These are phyloP conservation scores for Osmanthus fragrans DNA, from an alignment of 257 asterid genomes.

Conservation along the genomic window DNA sequence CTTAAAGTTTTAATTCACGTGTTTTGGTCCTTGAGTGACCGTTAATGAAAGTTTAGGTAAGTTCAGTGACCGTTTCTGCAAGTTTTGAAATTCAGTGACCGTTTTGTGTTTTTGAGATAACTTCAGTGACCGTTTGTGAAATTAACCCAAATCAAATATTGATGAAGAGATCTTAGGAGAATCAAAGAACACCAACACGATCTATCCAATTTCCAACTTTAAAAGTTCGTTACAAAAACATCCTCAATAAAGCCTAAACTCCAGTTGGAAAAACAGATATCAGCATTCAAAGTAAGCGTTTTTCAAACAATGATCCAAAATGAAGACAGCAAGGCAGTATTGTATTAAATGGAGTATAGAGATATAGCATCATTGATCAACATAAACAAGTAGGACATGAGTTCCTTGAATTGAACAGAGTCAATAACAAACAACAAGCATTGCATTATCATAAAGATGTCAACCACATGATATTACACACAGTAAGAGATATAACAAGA, in stretches of 20 bases:
- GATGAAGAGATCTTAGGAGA: neutral
- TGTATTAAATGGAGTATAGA: neutral
- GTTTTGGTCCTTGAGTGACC: too few species aligned
- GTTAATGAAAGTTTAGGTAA: too few species aligned
- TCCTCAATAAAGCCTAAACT: neutral
- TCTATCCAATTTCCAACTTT: too few species aligned
- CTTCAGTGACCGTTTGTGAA: too few species aligned
- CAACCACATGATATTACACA: constrained; percentile 32
- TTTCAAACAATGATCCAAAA: neutral
- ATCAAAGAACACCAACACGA: neutral
- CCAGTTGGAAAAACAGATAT: neutral
- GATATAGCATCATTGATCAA: neutral
- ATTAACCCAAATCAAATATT: neutral
- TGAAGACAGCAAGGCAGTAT: neutral
- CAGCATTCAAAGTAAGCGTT: neutral
- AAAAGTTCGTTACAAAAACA: neutral
- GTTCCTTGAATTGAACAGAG: neutral
- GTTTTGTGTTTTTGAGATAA: too few species aligned
- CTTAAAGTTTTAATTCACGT: too few species aligned
- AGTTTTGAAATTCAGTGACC: too few species aligned
- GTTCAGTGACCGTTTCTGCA: too few species aligned
- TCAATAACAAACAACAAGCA: constrained; percentile 18
- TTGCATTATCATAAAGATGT: constrained; percentile 19
- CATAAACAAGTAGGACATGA: neutral
- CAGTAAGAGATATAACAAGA: constrained; percentile 32